A percentile compares a stretch with the other conserved stretches of the same genome.
These are phyloP conservation scores for Hsuehochloa calcarea DNA, from an alignment of 176 grass and related monocot genomes.

Conservation along the genomic window DNA sequence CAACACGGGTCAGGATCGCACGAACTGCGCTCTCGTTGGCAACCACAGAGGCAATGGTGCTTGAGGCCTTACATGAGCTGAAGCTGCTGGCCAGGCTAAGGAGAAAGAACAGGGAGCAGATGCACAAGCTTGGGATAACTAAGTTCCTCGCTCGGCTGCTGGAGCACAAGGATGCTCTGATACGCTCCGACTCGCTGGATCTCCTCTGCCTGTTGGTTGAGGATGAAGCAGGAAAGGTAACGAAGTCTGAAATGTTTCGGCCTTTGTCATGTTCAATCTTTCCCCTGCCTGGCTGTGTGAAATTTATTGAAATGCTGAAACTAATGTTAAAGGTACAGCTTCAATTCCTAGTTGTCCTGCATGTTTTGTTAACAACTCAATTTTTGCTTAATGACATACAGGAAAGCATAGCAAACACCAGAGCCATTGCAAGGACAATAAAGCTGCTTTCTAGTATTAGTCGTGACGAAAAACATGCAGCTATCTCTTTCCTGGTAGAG, in stretches of 20 bases:
- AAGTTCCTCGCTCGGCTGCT: conserved; percentile 63
- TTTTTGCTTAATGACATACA: conserved; percentile 31
- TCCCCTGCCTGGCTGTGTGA: neutral
- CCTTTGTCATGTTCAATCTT: neutral
- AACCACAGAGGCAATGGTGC: conserved; percentile 56
- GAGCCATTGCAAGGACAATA: conserved; percentile 57
- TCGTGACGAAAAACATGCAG: conserved; percentile 61
- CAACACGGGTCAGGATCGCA: conserved; percentile 53
- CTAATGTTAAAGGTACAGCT: neutral
- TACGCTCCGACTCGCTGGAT: conserved; percentile 59
- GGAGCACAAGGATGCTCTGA: conserved; percentile 51
- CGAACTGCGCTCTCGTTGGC: conserved; percentile 53
- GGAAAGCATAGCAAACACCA: conserved; percentile 79
- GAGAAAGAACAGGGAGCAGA: conserved; percentile 64
- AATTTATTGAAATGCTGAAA: conserved; percentile 7
- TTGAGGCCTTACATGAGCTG: conserved; percentile 77
- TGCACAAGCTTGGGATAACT: conserved; percentile 81
- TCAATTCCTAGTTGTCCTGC: neutral
- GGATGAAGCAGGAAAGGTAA: conserved; percentile 85
- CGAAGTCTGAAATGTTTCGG: conserved; percentile 4
- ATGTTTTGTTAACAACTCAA: neutral
- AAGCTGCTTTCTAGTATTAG: conserved; percentile 69
- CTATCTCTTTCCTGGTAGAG: conserved; percentile 73
- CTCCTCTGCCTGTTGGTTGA: conserved; percentile 64
- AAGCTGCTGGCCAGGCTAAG: conserved; percentile 45